phyloP scores from a whole-genome alignment of 2,329 filamentous ascomycete genomes.

The Taxawa tesnikishii region DNA sequence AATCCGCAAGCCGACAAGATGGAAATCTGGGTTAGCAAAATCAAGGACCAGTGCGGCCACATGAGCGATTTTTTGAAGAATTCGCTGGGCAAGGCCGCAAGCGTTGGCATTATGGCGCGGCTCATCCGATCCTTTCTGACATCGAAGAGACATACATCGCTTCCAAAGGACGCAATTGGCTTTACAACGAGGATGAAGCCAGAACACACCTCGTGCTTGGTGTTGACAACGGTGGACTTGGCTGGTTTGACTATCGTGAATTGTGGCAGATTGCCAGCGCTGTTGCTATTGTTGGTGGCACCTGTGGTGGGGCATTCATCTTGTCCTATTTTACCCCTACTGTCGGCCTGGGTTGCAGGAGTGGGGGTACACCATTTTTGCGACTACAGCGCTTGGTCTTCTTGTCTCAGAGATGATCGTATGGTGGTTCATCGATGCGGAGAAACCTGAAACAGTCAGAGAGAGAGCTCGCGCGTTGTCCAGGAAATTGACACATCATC shows the following conservation, averaged over 20 bases:
- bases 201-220: constrained; percentile 24
- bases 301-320: constrained; percentile 26
- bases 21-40: constrained; percentile 13
- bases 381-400: constrained; percentile 17
- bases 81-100: constrained; percentile 29
- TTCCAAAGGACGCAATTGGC: constrained; percentile 25
- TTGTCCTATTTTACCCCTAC: constrained; percentile 33
- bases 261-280: constrained; percentile 28
- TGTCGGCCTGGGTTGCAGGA: constrained; percentile 27
- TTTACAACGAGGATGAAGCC: constrained; percentile 18
- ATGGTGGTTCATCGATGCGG: constrained; percentile 19
- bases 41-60: constrained; percentile 12
- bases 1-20: constrained; percentile 15
- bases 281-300: constrained; percentile 23
- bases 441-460: constrained; percentile 3
- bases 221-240: constrained; percentile 16
- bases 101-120: constrained; percentile 24
- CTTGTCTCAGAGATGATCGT: constrained; percentile 26
- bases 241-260: constrained; percentile 32
- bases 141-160: constrained; percentile 29
- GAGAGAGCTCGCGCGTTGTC: neutral
- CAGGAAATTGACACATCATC: neutral
- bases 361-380: constrained; percentile 32
- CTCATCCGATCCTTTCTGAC: constrained; percentile 29
- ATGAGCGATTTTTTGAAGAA: constrained; percentile 24